These are phyloP conservation scores for Vigna reflexopilosa DNA, from an alignment of 306 rosid genomes.

Conservation along the genomic window DNA sequence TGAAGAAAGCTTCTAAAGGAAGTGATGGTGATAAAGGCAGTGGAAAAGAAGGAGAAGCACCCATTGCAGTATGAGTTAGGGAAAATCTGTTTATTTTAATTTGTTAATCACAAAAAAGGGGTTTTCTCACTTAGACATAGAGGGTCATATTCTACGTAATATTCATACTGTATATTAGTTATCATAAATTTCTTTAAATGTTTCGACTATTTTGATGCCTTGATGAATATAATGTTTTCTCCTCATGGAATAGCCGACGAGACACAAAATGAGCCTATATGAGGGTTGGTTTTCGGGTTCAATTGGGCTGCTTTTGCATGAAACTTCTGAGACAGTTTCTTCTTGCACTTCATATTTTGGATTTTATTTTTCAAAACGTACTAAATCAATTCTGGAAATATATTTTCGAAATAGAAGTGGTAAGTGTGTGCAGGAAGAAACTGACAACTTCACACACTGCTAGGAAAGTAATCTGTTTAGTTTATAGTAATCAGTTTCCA, in stretches of 20 bases:
- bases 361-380: too few species aligned
- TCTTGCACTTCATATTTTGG: too few species aligned
- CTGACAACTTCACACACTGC: too few species aligned
- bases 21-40: constrained; percentile 53
- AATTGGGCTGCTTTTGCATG: neutral
- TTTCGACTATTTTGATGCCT: constrained; percentile 26
- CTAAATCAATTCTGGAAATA: too few species aligned
- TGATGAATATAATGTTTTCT: constrained; percentile 30
- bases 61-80: constrained; percentile 62
- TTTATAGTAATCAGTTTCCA: neutral
- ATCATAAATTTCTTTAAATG: constrained; percentile 22
- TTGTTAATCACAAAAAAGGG: constrained; percentile 16
- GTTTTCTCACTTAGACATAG: constrained; percentile 35
- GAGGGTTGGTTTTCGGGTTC: neutral
- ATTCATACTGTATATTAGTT: constrained; percentile 47
- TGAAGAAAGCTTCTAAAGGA: constrained; percentile 48
- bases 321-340: neutral
- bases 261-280: too few species aligned
- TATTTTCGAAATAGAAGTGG: too few species aligned
- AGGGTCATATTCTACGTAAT: constrained; percentile 32
- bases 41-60: constrained; percentile 57
- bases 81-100: neutral
- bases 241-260: neutral
- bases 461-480: neutral
- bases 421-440: too few species aligned